phyloP scores from a whole-genome alignment of 345 rosid species.

The thale cress (Arabidopsis thaliana) region TAIR10.1 NC_003076.8:26574001-26574500 shows the following conservation, averaged over 20 bases:
- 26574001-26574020: constrained; percentile 27
- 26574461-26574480: constrained; percentile 55
- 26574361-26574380: constrained; percentile 30
- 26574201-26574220: constrained; percentile 31
- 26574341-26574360: constrained; percentile 13
- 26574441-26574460: constrained; percentile 72
- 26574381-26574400: constrained; percentile 55
- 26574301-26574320: constrained; percentile 11
- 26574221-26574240: constrained; percentile 18
- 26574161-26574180: background rate
- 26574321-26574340: background rate
- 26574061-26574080: constrained; percentile 1
- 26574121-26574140: constrained; percentile 26
- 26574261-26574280: constrained; percentile 25
- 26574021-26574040: constrained; percentile 36
- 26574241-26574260: constrained; percentile 46
- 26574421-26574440: constrained; percentile 72
- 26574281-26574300: constrained; percentile 47
- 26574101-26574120: constrained; percentile 34
- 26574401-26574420: constrained; percentile 72
- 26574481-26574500: constrained; percentile 64
- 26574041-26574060: constrained; percentile 32
- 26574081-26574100: constrained; percentile 43
- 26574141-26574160: constrained; percentile 21
- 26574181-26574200: background rate